Evolutionary conservation across 305 asterid species (phyloP).

Genomic region (Fraxinus platypoda): DNA sequence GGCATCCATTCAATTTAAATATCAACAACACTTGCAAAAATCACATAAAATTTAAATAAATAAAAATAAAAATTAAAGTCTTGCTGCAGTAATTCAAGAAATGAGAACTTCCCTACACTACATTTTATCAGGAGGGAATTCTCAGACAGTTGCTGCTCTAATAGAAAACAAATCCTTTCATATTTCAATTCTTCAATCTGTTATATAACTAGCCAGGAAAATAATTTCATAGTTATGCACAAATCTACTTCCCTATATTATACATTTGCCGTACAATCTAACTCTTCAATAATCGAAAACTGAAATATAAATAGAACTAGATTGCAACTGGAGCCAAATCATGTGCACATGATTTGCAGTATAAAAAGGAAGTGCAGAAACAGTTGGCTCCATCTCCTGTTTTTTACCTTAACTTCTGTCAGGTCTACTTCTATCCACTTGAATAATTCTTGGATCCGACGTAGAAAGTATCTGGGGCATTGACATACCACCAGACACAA

Average conservation of each 20-base stretch:
- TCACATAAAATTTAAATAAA: not conserved
- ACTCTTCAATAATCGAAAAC: not conserved
- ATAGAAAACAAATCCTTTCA: not conserved
- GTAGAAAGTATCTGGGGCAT: not conserved
- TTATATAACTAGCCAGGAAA: not conserved
- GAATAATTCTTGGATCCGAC: not conserved
- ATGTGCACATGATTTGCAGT: not conserved
- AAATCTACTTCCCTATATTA: not conserved
- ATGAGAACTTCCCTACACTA: not conserved
- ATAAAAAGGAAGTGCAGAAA: not conserved
- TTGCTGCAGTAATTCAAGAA: not conserved
- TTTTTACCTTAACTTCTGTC: not conserved
- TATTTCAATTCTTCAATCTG: not conserved
- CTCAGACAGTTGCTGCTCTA: not conserved
- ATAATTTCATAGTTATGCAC: not conserved
- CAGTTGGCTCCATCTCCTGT: not conserved
- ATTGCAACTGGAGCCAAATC: not conserved
- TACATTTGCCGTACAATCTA: not conserved
- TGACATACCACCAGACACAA: constrained; percentile 4
- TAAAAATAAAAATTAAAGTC: not conserved
- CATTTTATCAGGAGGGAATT: not conserved
- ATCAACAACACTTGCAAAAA: not conserved
- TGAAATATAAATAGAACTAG: not conserved
- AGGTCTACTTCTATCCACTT: not conserved
- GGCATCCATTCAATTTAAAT: not conserved